Base-by-base conservation (phyloP, 2,329 filamentous ascomycete genomes). In the Verruconis gallopava region DNA sequence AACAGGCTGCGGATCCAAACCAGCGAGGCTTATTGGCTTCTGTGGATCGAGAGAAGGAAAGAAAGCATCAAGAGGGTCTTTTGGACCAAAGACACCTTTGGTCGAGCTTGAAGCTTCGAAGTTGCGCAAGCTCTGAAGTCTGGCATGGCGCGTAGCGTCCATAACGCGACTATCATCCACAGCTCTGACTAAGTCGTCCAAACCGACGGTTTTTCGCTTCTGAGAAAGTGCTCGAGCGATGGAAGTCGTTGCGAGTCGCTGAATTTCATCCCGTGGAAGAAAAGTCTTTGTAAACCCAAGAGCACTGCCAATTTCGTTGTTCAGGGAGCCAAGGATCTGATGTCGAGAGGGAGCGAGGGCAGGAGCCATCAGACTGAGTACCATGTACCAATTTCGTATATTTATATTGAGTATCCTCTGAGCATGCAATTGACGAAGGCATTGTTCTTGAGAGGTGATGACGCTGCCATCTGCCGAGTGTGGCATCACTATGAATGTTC, bases 401-500 rank as follows among this genome's bases (percentile, higher is more conserved):
- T 30, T 30, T 9, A 30, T 30, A 9, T 30, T 9, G 25, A n/a
- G 9, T 9, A 9, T 30, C n/a, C 25, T 9, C 25, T n/a, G 25
- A n/a, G 6, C n/a, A 30, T 30, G 25, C 25, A n/a, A 9, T 30
- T 9, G 9, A 9, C n/a, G 9, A 9, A 30, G 25, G 9, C 6
- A 9, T 9, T 9, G 25, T 9, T 30, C 9, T 4, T 11, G 33
- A 13, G 5, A 18, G 40, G 4, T 18, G 58, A 47, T 64, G 68
- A 37, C 18, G 46, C 22, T 3, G 38, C 37, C 13, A 38, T 42
- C 11, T 19, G 9, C 5, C 37, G 30, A 53, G 51, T 14, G 60
- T 65, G 22, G 65, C 58, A 2, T 73, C 69, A 11, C 71, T 71
- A 2, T 77, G 60, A 79, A 67, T 28, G 67, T 71, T 40, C 71